Base-by-base conservation (phyloP, 1,139 yeast species). In the Pneumocystis jirovecii region DNA sequence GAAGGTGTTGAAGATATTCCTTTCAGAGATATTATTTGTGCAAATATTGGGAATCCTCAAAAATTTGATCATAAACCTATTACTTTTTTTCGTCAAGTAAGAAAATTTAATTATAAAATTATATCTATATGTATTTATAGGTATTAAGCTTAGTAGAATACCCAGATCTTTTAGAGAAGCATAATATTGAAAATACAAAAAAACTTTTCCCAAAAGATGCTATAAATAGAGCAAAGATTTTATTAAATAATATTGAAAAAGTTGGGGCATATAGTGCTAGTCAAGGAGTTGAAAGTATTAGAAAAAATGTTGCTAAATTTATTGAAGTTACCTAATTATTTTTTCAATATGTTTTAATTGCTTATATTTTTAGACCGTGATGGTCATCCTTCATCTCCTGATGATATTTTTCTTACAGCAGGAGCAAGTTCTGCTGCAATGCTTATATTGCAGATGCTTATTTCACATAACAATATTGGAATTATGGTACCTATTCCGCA, bases 21-120 rank as follows among this genome's bases (percentile, higher is more conserved):
- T 95, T 90, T 73, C 78, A 81, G 12, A 63, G 78, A 82, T 68
- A 89, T 93, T 70, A 85, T 93, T 73, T 85, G 84, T 72, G 95
- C 97, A 68, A 93, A 95, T 75, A 93, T 93, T 69, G 98, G 98
- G 45, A 95, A 95, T 74, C 98, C 98, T 1, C 98, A 93, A 76
- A 97, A 91, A 74, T 81, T 93, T 72, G 93, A 89, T 71, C 99
- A 93, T 76, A 82, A 85, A 72, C 98, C 98, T 1, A 79, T 93
- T 72, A 89, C 96, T n/a, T 95, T 95, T 80, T 90, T 89, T 76
- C 82, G 98, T 73, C 96, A 91, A 74, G 37, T 31, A 60, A 2
- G 31, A 21, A 45, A 19, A 7, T 25, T 25, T 25, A n/a, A 25
- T 60, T 60, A 3, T 56, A 5, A 12, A 7, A 39, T 39, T 60